These are phyloP conservation scores for Eucalyptus tenuipes DNA, from an alignment of 345 rosid genomes.

Conservation along the genomic window DNA sequence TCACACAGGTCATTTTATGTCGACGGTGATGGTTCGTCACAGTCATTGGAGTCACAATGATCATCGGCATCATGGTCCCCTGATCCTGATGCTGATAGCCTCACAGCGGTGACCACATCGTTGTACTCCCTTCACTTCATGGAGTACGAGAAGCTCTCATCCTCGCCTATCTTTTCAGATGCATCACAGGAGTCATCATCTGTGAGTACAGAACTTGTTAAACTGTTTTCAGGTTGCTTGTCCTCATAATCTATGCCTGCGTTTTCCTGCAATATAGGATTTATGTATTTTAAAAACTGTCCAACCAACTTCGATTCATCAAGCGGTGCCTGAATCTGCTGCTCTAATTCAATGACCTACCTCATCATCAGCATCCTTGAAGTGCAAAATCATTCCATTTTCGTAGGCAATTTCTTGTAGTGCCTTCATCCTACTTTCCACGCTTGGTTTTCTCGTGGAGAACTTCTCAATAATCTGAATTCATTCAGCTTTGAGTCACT, in stretches of 20 bases:
- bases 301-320: neutral
- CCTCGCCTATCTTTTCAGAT: neutral
- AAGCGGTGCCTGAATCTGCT: neutral
- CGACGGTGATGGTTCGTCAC: neutral
- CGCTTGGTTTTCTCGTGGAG: slow-evolving; percentile 14
- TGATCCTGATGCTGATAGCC: slow-evolving; percentile 23
- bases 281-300: neutral
- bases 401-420: slow-evolving; percentile 21
- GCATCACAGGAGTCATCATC: neutral
- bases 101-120: slow-evolving; percentile 17
- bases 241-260: neutral
- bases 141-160: slow-evolving; percentile 4
- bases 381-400: slow-evolving; percentile 14
- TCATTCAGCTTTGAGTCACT: neutral
- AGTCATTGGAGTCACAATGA: neutral
- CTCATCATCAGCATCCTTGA: slow-evolving; percentile 5
- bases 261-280: slow-evolving; percentile 5
- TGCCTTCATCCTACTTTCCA: slow-evolving; percentile 21
- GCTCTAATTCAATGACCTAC: neutral
- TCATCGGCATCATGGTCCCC: slow-evolving; percentile 2
- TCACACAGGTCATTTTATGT: neutral
- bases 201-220: neutral
- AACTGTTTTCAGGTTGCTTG: neutral
- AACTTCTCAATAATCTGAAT: slow-evolving; percentile 35
- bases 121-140: slow-evolving; percentile 1